Evolutionary conservation across 495 filamentous ascomycete genomes (phyloP), one percentile per base, ranked within the genome.

Genomic region (Aspergillus saccharolyticus): DNA sequence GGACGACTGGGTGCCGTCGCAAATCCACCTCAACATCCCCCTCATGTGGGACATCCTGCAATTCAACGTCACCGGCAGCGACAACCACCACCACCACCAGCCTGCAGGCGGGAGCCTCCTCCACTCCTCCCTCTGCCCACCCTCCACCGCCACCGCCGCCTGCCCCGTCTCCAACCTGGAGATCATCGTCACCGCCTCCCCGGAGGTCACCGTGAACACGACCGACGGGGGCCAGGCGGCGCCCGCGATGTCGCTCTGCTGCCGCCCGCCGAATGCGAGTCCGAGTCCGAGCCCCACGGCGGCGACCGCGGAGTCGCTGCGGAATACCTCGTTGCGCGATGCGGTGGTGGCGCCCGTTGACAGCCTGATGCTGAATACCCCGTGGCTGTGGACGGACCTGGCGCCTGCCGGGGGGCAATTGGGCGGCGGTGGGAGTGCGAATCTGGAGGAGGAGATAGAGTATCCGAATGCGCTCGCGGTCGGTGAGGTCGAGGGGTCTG

Each of bases 31-130:
- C n/a, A 78, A 72, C 46, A 73, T 78, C 16, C 73, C 75, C n/a
- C 48, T 78, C n/a, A 78, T 78, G 75, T 78, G 75, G 75, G 74
- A 77, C 30, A 63, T 75, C 18, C 67, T 78, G 9, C 73, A 77
- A 53, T 64, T 78, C 54, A 76, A 73, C 54, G 70, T 65, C 30
- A 65, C 63, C 15, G 60, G n/a, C n/a, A n/a, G n/a, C n/a, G n/a
- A n/a, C n/a, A n/a, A n/a, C n/a, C n/a, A n/a, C n/a, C n/a, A n/a
- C n/a, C n/a, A n/a, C n/a, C n/a, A n/a, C n/a, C n/a, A n/a, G n/a
- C n/a, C n/a, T n/a, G n/a, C n/a, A n/a, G n/a, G n/a, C n/a, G n/a
- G n/a, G n/a, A n/a, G n/a, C n/a, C n/a, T n/a, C n/a, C n/a, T n/a
- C n/a, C n/a, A n/a, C n/a, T n/a, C n/a, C n/a, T n/a, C n/a, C n/a